Evolutionary conservation across 208 protist genomes (phyloP), one percentile per base, ranked within the genome.

Genomic region (Leishmania aethiopica): DNA sequence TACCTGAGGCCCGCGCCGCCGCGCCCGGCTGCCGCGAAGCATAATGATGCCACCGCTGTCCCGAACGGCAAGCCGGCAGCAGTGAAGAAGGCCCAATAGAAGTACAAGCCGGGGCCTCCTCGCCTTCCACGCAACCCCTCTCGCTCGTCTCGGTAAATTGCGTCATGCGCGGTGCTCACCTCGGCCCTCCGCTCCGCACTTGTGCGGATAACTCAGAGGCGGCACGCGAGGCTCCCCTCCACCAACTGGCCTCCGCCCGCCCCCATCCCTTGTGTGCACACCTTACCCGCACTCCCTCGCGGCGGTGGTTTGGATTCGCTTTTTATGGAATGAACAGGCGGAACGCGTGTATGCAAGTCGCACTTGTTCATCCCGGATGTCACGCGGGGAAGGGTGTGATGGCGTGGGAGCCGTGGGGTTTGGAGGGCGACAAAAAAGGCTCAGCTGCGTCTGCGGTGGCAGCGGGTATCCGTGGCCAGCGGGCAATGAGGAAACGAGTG

Each of bases 1-100:
- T 98, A 98, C 86, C 40, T 97, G 32, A 87, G 80, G 62, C 84
- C 90, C 75, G 1, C 84, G 40, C 51, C 35, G 67, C 42, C 60
- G 7, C 64, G 35, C 13, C 42, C 76, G 47, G 59, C 75, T 22
- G 81, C 62, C 0, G 59, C 79, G 71, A 75, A 81, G 72, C 47
- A 45, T 19, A 81, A 81, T 59, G 82, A 77, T 78, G 49, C 59
- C 45, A 35, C 79, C 19, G 53, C 71, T 45, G 15, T 47, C 32
- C 22, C 35, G 25, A 85, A 81, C 69, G 75, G 77, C 11, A 37
- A 78, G 64, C 75, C 53, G 0, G 49, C 42, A 37, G 42, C 11
- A 51, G 59, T 32, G 57, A 79, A 79, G 47, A 79, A 79, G 62
- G 62, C 62, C 2, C 67, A 83, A 60, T 73, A 74, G 22, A 51